Conservation (phyloP, 176 grass and related monocot genomes). For the Paspalum notatum region DNA sequence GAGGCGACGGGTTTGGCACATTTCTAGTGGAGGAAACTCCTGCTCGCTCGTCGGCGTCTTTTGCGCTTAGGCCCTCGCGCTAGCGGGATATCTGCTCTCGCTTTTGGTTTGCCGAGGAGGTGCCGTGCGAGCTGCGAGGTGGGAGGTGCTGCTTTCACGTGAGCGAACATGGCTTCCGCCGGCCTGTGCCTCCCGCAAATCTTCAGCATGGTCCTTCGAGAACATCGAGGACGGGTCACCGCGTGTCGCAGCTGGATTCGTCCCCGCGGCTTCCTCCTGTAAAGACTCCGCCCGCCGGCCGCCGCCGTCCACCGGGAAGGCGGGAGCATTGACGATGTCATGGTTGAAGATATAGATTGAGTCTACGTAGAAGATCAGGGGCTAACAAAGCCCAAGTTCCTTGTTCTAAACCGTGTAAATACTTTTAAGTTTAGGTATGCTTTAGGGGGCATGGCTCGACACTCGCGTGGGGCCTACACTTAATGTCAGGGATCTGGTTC, state of each 20-base stretch:
- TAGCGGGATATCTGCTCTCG: background rate
- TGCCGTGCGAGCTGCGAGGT: slow-evolving; percentile 31
- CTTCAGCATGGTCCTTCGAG: slow-evolving; percentile 21
- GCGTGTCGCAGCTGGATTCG: slow-evolving; percentile 22
- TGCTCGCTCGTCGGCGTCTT: background rate
- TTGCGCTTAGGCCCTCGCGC: slow-evolving; percentile 7
- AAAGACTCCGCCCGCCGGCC: no score
- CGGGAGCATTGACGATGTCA: no score
- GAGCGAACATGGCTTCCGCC: background rate
- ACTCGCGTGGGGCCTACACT: no score
- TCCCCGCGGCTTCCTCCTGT: background rate
- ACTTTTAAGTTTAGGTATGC: no score
- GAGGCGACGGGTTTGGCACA: slow-evolving; percentile 21
- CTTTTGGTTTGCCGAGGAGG: background rate
- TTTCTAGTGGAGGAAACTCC: slow-evolving; percentile 38
- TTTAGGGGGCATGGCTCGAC: no score
- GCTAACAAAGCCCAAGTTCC: no score
- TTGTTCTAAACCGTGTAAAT: no score
- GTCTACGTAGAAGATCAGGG: no score
- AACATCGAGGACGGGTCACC: slow-evolving; percentile 37
- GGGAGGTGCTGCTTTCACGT: slow-evolving; percentile 22
- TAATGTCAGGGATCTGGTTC: no score
- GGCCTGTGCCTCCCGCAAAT: background rate
- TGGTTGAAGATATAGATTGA: no score
- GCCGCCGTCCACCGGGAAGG: background rate